Base-by-base conservation (phyloP, 768 basidiomycete genomes). In the Suillus subluteus region DNA sequence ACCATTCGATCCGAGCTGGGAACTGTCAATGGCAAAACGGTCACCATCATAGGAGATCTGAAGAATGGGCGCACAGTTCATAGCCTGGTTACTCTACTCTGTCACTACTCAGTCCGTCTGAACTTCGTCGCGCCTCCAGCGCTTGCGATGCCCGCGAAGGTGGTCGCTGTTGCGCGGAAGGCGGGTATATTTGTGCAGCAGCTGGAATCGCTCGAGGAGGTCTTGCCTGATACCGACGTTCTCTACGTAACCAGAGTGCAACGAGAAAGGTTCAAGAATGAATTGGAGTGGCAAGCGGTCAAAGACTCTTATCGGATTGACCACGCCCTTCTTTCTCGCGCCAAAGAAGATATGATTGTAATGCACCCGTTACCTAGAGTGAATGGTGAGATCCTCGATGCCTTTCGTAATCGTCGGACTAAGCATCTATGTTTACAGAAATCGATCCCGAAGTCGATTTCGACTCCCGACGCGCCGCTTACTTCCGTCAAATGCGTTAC, bases 371-470 rank as follows among this genome's bases (percentile, higher is more conserved):
- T 99, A 26, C 98, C 98, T 16, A 81, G 98, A 73, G 89, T 97
- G 62, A 95, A 94, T 67, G 94, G 94, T 90, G 69, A 69, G 87
- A 75, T 0, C 15, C 66, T 41, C 58, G 16, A 23, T n/a, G 26
- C 8, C 41, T 64, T 23, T 18, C 32, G 32, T 64, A n/a, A 58
- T 18, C 32, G n/a, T 12, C 9, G 46, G 21, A 38, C 30, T 38
- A 48, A 66, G 65, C 73, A 65, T 75, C 66, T 13, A 21, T 55
- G 18, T 67, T 32, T n/a, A 4, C 70, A 95, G 98, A 99, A 91
- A 98, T 99, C 72, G 97, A 98, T 76, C 94, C 95, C 3, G 96
- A 97, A 76, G 96, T 99, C 55, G 98, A 99, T 79, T 98, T 96
- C 71, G 97, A 99, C 78, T 92, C 88, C 8, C 88, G 93, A 37